Percentiles rank a stretch among this genome's conserved stretches.
Conservation (phyloP, 106 monocot genomes). For the Posidonia australis region DNA sequence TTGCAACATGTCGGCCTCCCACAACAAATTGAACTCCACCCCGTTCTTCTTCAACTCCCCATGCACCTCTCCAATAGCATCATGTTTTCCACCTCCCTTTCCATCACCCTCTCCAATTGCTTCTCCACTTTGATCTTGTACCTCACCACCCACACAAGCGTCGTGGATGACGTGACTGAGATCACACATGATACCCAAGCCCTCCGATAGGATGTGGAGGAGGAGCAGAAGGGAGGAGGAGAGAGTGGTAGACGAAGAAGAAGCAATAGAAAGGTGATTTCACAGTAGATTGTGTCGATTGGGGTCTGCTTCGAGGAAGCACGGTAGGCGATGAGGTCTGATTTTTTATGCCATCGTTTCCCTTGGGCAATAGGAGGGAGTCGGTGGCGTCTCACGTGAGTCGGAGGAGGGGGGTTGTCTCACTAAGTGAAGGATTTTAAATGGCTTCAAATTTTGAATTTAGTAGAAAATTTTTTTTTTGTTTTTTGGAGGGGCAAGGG, state of each 20-base stretch:
- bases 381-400: too few species aligned
- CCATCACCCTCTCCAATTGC: slow-evolving; percentile 39
- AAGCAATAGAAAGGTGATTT: slow-evolving; percentile 54
- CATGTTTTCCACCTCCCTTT: slow-evolving; percentile 66
- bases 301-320: slow-evolving; percentile 43
- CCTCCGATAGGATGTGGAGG: slow-evolving; percentile 36
- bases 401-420: too few species aligned
- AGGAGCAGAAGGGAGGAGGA: slow-evolving; percentile 17
- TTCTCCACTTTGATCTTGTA: slow-evolving; percentile 61
- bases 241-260: slow-evolving; percentile 82
- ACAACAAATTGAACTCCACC: slow-evolving; percentile 68
- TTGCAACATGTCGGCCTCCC: slow-evolving; percentile 76
- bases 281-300: slow-evolving; percentile 37
- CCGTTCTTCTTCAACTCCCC: slow-evolving; percentile 71
- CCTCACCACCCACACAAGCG: slow-evolving; percentile 57
- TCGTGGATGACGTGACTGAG: slow-evolving; percentile 41
- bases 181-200: slow-evolving; percentile 62
- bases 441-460: too few species aligned
- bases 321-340: slow-evolving; percentile 50
- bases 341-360: too few species aligned
- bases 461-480: too few species aligned
- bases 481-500: too few species aligned
- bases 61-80: slow-evolving; percentile 53
- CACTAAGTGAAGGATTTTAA: too few species aligned
- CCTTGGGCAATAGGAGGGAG: too few species aligned